A percentile compares a stretch with the other conserved stretches of the same genome.
These are phyloP conservation scores for Yamadazyma phyllophila DNA, from an alignment of 805 yeast species.

Conservation along the genomic window DNA sequence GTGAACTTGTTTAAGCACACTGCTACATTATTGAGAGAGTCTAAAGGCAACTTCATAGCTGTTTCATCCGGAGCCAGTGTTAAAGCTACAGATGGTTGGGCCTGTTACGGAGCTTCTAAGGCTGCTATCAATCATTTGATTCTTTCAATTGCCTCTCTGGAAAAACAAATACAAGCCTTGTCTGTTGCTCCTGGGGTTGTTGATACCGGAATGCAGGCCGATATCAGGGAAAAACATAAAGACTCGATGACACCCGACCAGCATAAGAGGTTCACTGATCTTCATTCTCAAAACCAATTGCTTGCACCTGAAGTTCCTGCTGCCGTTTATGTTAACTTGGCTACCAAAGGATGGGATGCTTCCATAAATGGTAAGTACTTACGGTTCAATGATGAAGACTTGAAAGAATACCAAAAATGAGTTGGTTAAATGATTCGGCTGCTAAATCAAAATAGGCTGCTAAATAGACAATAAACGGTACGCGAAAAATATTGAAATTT, in stretches of 20 bases:
- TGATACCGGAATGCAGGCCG: slow-evolving; percentile 83
- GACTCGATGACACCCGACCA: slow-evolving; percentile 59
- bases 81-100: slow-evolving; percentile 69
- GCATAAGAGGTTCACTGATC: slow-evolving; percentile 58
- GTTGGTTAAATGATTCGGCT: too few species aligned
- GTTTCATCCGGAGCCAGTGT: slow-evolving; percentile 90
- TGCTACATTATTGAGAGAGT: slow-evolving; percentile 54
- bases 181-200: slow-evolving; percentile 95
- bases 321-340: slow-evolving; percentile 62
- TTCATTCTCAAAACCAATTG: slow-evolving; percentile 57
- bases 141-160: slow-evolving; percentile 65
- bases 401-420: slow-evolving; percentile 3
- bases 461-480: not conserved
- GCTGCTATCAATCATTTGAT: slow-evolving; percentile 86
- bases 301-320: slow-evolving; percentile 75
- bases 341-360: slow-evolving; percentile 53
- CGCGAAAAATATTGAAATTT: not conserved
- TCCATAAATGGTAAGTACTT: slow-evolving; percentile 66
- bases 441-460: not conserved
- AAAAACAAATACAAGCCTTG: slow-evolving; percentile 52
- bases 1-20: slow-evolving; percentile 56
- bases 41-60: slow-evolving; percentile 65
- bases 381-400: slow-evolving; percentile 52
- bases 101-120: slow-evolving; percentile 87
- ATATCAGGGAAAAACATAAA: slow-evolving; percentile 66